Conservation (phyloP, 768 basidiomycete genomes). For the Lentinula sp. region DNA sequence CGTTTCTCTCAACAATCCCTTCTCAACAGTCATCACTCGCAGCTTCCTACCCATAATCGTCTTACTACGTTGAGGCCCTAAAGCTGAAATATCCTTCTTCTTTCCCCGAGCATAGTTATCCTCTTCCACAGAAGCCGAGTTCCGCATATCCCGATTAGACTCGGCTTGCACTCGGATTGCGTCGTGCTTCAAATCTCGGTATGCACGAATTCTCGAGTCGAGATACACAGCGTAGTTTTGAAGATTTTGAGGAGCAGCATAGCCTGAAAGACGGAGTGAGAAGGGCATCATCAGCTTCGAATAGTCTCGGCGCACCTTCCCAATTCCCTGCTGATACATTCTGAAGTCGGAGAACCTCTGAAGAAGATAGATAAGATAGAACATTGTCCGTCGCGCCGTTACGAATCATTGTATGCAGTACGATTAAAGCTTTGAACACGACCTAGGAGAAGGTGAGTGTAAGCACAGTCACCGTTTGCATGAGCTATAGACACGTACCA, state of each 20-base stretch:
- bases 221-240: constrained; percentile 86
- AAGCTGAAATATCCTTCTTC: constrained; percentile 23
- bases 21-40: constrained; percentile 90
- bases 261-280: constrained; percentile 44
- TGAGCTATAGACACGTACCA: constrained; percentile 48
- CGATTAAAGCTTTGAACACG: constrained; percentile 96
- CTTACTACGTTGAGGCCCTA: constrained; percentile 55
- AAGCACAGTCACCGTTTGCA: too few species aligned
- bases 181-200: constrained; percentile 89
- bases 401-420: constrained; percentile 94
- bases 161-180: constrained; percentile 92
- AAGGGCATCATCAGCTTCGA: not conserved
- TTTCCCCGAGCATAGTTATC: constrained; percentile 32
- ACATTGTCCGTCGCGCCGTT: constrained; percentile 96
- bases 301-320: constrained; percentile 59
- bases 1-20: constrained; percentile 89
- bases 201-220: constrained; percentile 82
- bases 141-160: constrained; percentile 79
- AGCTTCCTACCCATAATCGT: constrained; percentile 81
- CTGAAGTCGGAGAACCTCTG: constrained; percentile 74
- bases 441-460: constrained; percentile 42
- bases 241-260: constrained; percentile 79
- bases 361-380: constrained; percentile 72
- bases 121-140: constrained; percentile 58
- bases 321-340: constrained; percentile 80